Evolutionary conservation across 305 asterid genomes (phyloP).

Genomic region (Fraxinus albicans): DNA sequence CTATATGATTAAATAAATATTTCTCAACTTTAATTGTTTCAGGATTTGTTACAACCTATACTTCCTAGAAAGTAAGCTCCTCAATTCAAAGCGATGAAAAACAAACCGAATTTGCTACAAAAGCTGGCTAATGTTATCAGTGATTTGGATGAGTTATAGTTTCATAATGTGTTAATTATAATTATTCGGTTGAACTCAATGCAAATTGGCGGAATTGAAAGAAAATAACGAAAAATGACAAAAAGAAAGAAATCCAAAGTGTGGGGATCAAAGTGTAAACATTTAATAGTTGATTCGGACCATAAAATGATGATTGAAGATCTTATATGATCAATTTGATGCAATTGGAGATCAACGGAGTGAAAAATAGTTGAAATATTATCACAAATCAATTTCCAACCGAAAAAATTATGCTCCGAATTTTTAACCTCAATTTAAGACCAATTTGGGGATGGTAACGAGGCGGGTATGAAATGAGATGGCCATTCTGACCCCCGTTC

Average conservation of each 20-base stretch:
- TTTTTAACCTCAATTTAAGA: neutral
- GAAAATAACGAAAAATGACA: neutral
- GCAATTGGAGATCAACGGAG: neutral
- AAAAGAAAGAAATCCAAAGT: too few species aligned
- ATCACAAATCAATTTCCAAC: neutral
- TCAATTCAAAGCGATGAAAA: neutral
- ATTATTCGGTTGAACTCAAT: neutral
- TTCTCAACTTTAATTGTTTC: neutral
- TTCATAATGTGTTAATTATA: too few species aligned
- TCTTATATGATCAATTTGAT: neutral
- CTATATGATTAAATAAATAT: neutral
- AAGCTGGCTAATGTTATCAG: neutral
- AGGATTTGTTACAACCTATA: neutral
- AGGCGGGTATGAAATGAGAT: neutral
- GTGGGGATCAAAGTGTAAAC: too few species aligned
- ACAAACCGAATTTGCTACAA: neutral
- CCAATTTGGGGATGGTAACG: slow-evolving; percentile 37
- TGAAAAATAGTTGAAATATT: neutral
- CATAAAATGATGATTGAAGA: neutral
- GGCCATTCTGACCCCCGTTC: neutral
- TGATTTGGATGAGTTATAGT: neutral
- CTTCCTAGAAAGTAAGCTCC: neutral
- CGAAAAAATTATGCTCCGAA: neutral
- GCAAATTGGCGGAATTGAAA: neutral
- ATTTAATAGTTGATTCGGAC: neutral